A percentile compares a stretch with the other conserved stretches of the same genome.
Conservation (phyloP, 139 green algal genomes). For the Deuterostichococcus epilithicus region DNA sequence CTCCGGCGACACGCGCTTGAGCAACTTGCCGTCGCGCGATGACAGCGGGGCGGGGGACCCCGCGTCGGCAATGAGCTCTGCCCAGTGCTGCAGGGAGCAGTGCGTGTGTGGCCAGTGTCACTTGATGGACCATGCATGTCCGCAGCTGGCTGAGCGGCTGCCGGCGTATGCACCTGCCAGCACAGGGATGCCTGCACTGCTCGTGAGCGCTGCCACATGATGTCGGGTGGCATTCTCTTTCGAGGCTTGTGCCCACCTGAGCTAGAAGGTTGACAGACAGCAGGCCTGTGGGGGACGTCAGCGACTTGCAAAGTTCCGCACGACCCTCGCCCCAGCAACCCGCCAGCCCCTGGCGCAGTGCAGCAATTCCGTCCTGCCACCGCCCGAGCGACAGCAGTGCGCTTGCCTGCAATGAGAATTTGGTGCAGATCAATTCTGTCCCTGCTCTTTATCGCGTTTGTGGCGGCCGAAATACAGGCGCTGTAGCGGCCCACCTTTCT, state of each 20-base stretch:
- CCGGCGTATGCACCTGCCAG: too few species aligned
- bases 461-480: too few species aligned
- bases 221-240: too few species aligned
- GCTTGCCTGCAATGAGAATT: too few species aligned
- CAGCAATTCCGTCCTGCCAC: background rate
- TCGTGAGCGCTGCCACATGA: too few species aligned
- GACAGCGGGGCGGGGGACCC: conserved; percentile 30
- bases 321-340: background rate
- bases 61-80: background rate
- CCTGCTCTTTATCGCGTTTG: too few species aligned
- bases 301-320: background rate
- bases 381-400: background rate
- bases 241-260: background rate
- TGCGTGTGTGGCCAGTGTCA: too few species aligned
- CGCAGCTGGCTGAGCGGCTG: too few species aligned
- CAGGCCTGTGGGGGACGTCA: background rate
- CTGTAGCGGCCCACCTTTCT: too few species aligned
- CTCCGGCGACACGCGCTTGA: conserved; percentile 25
- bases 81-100: background rate
- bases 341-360: background rate
- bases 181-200: too few species aligned
- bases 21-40: conserved; percentile 28
- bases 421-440: too few species aligned
- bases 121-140: too few species aligned
- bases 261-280: background rate